Base-by-base conservation (phyloP, 2,329 filamentous ascomycete species). In the Pleurostoma richardsiae region DNA sequence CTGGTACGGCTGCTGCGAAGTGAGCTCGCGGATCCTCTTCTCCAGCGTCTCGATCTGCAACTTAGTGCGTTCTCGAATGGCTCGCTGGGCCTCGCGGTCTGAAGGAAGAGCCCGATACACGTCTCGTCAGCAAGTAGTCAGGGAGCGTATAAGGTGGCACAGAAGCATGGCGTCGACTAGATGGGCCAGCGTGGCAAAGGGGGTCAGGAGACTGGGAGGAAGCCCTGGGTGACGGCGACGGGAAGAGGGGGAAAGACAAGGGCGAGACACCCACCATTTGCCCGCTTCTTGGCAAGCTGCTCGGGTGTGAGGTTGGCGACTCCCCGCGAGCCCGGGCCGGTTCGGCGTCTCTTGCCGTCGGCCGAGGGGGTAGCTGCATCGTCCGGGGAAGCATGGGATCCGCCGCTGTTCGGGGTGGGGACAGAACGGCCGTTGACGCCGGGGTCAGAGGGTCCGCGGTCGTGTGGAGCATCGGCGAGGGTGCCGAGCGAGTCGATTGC, bases 81-180 rank as follows among this genome's bases (percentile, higher is more conserved):
- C 88, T 42, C 89, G 80, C 64, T 95, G 89, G 30, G 89, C 90
- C 65, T 95, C 88, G 48, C 89, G 83, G 63, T 95, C 89, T 78
- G 40, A 31, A 42, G 26, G 30, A 44, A 27, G n/a, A 36, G 8
- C 33, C 33, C n/a, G 33, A 36, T 36, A 19, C 19, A 19, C 19
- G 19, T 19, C 19, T 19, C 19, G 19, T 19, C 19, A 19, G 19
- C 19, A 19, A 19, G 19, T 19, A 19, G 19, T 19, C 19, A 19
- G 19, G 19, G 19, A 19, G 19, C 19, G 19, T 19, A 19, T 19
- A 19, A 19, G 19, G 19, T 19, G 19, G 19, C 19, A 19, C 19
- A 19, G 19, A 19, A 19, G 19, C 19, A 19, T 19, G 19, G 19
- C 19, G 19, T 19, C 19, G 19, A 19, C 19, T 19, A 19, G 19